Conservation (phyloP, 106 monocot species). For the Vanilla planifolia region DNA sequence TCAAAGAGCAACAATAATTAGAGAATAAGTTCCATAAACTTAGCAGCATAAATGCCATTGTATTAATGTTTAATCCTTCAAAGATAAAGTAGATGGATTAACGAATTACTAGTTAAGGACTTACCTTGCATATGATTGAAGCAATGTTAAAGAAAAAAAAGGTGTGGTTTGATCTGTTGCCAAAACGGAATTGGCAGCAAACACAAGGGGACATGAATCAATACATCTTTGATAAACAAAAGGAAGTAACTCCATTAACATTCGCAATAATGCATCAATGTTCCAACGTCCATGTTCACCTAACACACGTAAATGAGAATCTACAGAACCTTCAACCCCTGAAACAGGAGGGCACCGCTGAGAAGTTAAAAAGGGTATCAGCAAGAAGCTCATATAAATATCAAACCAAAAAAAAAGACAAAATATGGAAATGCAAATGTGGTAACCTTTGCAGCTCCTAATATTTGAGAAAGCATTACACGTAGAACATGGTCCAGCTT, state of each 20-base stretch:
- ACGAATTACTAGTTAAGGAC: constrained; percentile 12
- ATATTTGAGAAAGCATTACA: constrained; percentile 62
- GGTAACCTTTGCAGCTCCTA: constrained; percentile 72
- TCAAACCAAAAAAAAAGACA: neutral
- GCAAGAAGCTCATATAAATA: constrained; percentile 1
- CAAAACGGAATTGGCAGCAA: constrained; percentile 16
- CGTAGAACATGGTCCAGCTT: constrained; percentile 85
- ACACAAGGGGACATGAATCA: constrained; percentile 72
- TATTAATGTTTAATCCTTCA: neutral
- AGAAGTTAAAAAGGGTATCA: constrained; percentile 15
- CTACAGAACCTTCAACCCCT: constrained; percentile 83
- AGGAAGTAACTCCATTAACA: constrained; percentile 81
- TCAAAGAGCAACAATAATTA: neutral
- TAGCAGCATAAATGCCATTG: neutral
- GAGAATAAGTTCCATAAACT: neutral
- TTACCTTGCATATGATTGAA: constrained; percentile 76
- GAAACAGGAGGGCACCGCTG: constrained; percentile 95
- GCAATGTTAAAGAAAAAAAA: constrained; percentile 58
- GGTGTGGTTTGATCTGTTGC: constrained; percentile 27
- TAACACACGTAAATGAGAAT: constrained; percentile 82
- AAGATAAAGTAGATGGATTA: neutral
- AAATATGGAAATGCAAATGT: neutral
- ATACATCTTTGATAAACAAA: constrained; percentile 62
- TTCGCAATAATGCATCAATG: constrained; percentile 77
- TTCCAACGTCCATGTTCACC: constrained; percentile 97